A percentile compares a stretch with the other conserved stretches of the same genome.
phyloP scores from a whole-genome alignment of 495 filamentous ascomycete genomes.

The Podospora pseudocomata region DNA sequence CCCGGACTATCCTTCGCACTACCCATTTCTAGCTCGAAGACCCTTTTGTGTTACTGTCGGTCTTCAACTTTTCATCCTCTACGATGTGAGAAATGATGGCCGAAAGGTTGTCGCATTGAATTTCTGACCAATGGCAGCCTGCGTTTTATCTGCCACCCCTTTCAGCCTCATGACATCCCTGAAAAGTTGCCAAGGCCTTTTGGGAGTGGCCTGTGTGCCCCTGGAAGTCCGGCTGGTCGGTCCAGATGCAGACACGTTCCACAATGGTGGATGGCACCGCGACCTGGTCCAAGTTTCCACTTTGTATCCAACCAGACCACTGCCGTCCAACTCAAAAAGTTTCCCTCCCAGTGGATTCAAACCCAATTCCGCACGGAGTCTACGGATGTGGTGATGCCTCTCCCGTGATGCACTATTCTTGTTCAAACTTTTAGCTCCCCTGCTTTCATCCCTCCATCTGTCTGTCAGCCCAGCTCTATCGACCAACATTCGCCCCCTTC shows the following conservation, averaged over 20 bases:
- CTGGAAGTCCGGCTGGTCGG: not conserved
- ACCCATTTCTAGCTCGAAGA: too few species aligned
- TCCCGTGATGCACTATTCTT: not conserved
- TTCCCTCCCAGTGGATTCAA: conserved; percentile 19
- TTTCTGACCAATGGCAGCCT: not conserved
- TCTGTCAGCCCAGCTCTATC: conserved; percentile 1
- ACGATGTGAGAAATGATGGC: too few species aligned
- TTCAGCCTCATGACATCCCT: conserved; percentile 20
- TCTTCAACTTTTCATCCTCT: not conserved
- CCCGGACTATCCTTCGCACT: too few species aligned
- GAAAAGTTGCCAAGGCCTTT: not conserved
- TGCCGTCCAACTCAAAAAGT: conserved; percentile 10
- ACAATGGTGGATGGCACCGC: conserved; percentile 21
- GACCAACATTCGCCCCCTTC: not conserved
- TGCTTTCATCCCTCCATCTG: conserved; percentile 1
- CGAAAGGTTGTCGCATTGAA: not conserved
- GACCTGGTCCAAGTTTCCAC: conserved; percentile 15
- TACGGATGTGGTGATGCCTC: conserved; percentile 2
- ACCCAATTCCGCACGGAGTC: not conserved
- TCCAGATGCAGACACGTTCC: conserved; percentile 29
- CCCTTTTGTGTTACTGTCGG: not conserved
- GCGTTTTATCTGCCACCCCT: conserved; percentile 1
- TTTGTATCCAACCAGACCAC: conserved; percentile 7
- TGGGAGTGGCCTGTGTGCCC: conserved; percentile 1
- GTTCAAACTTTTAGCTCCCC: not conserved